Percentiles rank a stretch among this genome's conserved stretches.
Conservation (phyloP, 257 asterid genomes). For the Buddleja alternifolia region DNA sequence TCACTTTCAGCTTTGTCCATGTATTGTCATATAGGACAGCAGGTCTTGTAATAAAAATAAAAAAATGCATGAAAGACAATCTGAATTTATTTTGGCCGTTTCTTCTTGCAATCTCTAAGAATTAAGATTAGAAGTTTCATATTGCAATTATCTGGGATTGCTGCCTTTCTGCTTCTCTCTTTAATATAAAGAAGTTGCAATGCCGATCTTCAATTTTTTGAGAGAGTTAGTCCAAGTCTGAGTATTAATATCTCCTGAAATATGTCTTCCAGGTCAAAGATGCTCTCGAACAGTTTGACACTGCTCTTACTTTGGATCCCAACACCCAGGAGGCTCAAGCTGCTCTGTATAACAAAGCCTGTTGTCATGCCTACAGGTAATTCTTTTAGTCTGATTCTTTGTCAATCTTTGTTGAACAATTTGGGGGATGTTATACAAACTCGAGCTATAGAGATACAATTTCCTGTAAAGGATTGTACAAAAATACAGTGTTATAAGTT, state of each 20-base stretch:
- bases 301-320: constrained; percentile 87
- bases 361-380: constrained; percentile 97
- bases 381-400: neutral
- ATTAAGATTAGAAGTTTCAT: constrained; percentile 5
- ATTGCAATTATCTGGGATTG: neutral
- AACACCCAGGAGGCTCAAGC: constrained; percentile 85
- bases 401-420: neutral
- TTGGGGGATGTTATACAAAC: constrained; percentile 5
- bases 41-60: neutral
- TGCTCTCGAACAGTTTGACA: constrained; percentile 83
- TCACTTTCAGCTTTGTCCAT: neutral
- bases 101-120: neutral
- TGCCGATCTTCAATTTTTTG: constrained; percentile 6
- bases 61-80: neutral
- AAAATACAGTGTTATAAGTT: too few relatives aligned
- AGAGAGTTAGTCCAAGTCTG: constrained; percentile 13
- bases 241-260: neutral
- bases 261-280: constrained; percentile 74
- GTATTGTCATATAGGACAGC: neutral
- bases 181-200: constrained; percentile 9
- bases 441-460: neutral
- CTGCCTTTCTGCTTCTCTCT: constrained; percentile 17
- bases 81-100: neutral
- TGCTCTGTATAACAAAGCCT: constrained; percentile 94
- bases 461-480: constrained; percentile 3